Evolutionary conservation across 2,329 filamentous ascomycete species (phyloP).

Genomic region (Ophiostoma angusticollis): DNA sequence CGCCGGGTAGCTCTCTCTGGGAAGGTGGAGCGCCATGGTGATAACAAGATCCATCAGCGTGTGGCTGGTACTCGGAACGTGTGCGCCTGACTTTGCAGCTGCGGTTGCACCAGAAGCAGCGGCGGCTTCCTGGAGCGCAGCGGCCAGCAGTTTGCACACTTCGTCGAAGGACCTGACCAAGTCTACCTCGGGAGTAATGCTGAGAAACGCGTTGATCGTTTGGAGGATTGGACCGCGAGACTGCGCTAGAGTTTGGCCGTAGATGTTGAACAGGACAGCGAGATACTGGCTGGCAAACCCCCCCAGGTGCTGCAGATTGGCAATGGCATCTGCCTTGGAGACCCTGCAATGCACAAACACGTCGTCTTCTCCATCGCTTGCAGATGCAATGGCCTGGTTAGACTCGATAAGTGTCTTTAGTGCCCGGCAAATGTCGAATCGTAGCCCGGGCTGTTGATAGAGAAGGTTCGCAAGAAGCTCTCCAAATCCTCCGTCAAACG

Average conservation of each 20-base stretch:
- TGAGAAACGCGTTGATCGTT: constrained; percentile 89
- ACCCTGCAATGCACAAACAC: constrained; percentile 68
- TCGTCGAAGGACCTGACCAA: constrained; percentile 79
- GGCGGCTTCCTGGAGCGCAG: constrained; percentile 45
- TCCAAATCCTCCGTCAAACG: constrained; percentile 80
- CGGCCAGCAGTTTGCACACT: constrained; percentile 72
- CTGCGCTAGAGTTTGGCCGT: constrained; percentile 89
- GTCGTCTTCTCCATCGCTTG: constrained; percentile 58
- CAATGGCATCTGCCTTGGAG: constrained; percentile 58
- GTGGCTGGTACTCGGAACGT: constrained; percentile 85
- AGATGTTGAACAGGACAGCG: constrained; percentile 97
- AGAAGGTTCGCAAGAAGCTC: constrained; percentile 84
- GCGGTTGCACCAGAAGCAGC: constrained; percentile 23
- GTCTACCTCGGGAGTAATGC: constrained; percentile 67
- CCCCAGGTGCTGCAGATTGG: constrained; percentile 72
- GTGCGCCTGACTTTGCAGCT: constrained; percentile 19
- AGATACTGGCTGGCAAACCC: constrained; percentile 76
- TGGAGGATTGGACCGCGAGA: constrained; percentile 82
- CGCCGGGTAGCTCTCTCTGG: constrained; percentile 68
- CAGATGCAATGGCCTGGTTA: constrained; percentile 68
- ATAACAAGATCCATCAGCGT: constrained; percentile 96
- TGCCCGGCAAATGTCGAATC: constrained; percentile 75
- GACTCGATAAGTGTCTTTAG: constrained; percentile 83
- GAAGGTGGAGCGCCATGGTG: constrained; percentile 87
- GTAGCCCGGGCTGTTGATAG: constrained; percentile 80